Conservation (phyloP, 139 green algal species). For the Chloropicon primus region DNA sequence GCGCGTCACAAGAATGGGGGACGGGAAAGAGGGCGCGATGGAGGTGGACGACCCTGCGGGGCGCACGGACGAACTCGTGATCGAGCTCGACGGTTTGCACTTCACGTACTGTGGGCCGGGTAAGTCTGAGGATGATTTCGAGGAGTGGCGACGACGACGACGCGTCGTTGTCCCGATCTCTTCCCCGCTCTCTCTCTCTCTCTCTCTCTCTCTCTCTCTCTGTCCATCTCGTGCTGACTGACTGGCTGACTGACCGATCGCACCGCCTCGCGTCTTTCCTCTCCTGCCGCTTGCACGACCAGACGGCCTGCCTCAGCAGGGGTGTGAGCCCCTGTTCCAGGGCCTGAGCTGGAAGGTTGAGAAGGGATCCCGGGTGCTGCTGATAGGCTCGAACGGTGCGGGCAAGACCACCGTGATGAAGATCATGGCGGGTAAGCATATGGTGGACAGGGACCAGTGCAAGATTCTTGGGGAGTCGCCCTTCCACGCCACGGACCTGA, state of each 20-base stretch:
- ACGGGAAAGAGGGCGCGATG: conserved; percentile 8
- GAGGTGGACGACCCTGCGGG: conserved; percentile 9
- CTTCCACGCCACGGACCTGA: conserved; percentile 85
- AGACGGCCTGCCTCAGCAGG: conserved; percentile 58
- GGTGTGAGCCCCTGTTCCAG: conserved; percentile 36
- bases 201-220: no score
- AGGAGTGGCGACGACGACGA: background rate
- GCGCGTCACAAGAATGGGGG: no score
- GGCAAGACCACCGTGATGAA: conserved; percentile 79
- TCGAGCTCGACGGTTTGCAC: conserved; percentile 28
- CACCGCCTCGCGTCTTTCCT: no score
- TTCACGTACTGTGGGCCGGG: conserved; percentile 54
- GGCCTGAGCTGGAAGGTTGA: conserved; percentile 47
- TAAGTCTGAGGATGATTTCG: background rate
- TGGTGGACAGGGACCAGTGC: conserved; percentile 67
- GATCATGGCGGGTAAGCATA: conserved; percentile 87
- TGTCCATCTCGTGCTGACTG: no score
- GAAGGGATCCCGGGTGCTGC: conserved; percentile 58
- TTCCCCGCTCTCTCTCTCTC: no score
- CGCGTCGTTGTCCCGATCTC: background rate
- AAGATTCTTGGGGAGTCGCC: conserved; percentile 71
- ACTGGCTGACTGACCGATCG: no score
- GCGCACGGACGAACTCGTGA: background rate
- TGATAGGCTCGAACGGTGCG: conserved; percentile 88
- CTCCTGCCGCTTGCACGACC: no score